These are phyloP conservation scores for Monilinia polystroma DNA, from an alignment of 2,329 filamentous ascomycete genomes.

Conservation along the genomic window DNA sequence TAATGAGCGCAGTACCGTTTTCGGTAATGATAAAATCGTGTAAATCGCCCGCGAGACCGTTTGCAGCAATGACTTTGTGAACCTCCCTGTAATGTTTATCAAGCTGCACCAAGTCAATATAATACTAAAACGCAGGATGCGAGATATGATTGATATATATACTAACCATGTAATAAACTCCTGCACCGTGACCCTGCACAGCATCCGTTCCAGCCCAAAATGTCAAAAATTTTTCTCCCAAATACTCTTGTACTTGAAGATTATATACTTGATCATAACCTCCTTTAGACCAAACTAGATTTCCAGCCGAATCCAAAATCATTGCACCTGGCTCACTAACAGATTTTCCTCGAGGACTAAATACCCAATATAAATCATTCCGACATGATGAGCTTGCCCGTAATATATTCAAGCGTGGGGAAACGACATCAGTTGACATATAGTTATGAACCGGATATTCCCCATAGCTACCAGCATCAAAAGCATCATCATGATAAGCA, in stretches of 20 bases:
- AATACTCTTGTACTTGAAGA: conserved; percentile 47
- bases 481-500: conserved; percentile 33
- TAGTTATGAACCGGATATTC: conserved; percentile 41
- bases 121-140: background rate
- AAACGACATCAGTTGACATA: conserved; percentile 39
- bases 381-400: conserved; percentile 42
- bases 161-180: conserved; percentile 48
- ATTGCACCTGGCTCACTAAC: conserved; percentile 44
- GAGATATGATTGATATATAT: background rate
- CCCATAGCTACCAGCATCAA: conserved; percentile 42
- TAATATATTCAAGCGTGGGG: conserved; percentile 42
- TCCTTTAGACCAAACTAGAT: conserved; percentile 47
- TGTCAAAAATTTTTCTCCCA: conserved; percentile 47
- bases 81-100: conserved; percentile 40
- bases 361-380: conserved; percentile 44
- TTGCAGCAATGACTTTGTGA: conserved; percentile 42
- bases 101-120: conserved; percentile 28
- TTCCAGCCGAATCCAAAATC: conserved; percentile 46
- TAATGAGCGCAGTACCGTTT: conserved; percentile 53
- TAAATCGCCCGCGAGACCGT: conserved; percentile 23
- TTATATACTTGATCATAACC: conserved; percentile 46
- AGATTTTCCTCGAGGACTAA: conserved; percentile 43
- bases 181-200: conserved; percentile 48
- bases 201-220: conserved; percentile 51
- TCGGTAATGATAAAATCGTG: conserved; percentile 55